Base-by-base conservation (phyloP, 345 rosid species). In the Melastoma malabathricum region DNA sequence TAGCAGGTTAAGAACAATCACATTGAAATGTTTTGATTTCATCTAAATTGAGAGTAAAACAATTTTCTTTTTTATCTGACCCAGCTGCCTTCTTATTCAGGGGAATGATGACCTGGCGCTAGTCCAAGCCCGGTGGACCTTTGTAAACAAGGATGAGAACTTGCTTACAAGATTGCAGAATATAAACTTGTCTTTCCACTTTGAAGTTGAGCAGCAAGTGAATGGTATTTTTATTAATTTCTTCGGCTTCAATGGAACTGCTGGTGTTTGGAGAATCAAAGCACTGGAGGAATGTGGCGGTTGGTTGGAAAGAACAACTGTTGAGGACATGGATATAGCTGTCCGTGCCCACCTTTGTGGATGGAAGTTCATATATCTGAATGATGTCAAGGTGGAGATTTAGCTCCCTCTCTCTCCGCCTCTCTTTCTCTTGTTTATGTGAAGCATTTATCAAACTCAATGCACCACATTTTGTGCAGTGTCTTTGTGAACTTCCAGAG, bases 401-500 rank as follows among this genome's bases (percentile, higher is more conserved):
- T 51, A 23, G 54, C 49, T 23, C 38, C 13, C 43, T 18, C 17
- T 27, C 2, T 9, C 2, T 13, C 20, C 16, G n/a, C n/a, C 6
- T 27, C 4, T 5, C 23, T 5, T 49, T 60, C 51, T 19, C 51
- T 20, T 22, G 25, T 52, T 19, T 54, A 29, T 18, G 31, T 52
- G 58, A 2, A 13, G 16, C 38, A 18, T 54, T 17, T n/a, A 5
- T 51, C 58, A 52, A 55, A 41, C 15, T 43, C 25, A 19, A n/a
- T 39, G 27, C 47, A 48, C 52, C 69, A 29, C 20, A 49, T 45
- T 51, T 38, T 51, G 62, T 58, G 53, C 80, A 87, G 96, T 83
- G 94, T 72, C 80, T 76, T 50, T 89, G 97, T 68, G 97, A 89
- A 63, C 89, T 89, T 70, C 97, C 97, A 2, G 97, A 89, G 66